Evolutionary conservation across 2,329 filamentous ascomycete species (phyloP), one percentile per base, ranked within the genome.

Genomic region (Paraphoma sp.): DNA sequence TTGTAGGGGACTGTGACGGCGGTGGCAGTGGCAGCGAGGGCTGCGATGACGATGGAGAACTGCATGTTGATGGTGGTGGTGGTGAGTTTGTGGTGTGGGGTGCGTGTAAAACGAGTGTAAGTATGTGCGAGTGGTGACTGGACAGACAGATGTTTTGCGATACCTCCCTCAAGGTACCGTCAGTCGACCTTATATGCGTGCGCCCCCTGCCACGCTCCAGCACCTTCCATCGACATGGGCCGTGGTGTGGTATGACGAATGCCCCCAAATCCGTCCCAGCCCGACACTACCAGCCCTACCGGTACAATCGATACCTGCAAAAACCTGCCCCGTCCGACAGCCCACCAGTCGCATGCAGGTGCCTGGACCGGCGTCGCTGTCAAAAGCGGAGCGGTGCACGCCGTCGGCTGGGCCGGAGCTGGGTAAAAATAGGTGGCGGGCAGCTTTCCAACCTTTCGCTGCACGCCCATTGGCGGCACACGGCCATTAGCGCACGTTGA

Each of bases 1-100:
- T 73, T 72, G 56, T 46, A 40, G 41, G 64, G 54, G 54, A 61
- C 48, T 57, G 66, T 69, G 16, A 60, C 52, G 44, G 72, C 71
- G 18, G 68, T 61, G 23, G 68, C 57, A 48, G 68, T 68, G 56
- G 69, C 69, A 51, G 70, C 65, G 50, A 70, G 57, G 40, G 64
- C 63, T 49, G 62, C 59, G 51, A 63, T 50, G 53, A 67, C 23
- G 55, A 65, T 48, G 57, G 70, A 67, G 68, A 73, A 70, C 63
- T 72, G 70, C 70, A 73, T 72, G 28, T 63, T 68, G 57, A 51
- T 31, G 55, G 60, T 53, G 36, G 48, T 48, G 45, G n/a, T n/a
- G n/a, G n/a, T n/a, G n/a, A n/a, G n/a, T n/a, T n/a, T 59, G 49
- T 54, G 33, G 33, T 36, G 33, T 40, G 41, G 51, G 10, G 14